Evolutionary conservation across 495 filamentous ascomycete species (phyloP), one percentile per base, ranked within the genome.

Genomic region (Hypoxylon cercidicola): DNA sequence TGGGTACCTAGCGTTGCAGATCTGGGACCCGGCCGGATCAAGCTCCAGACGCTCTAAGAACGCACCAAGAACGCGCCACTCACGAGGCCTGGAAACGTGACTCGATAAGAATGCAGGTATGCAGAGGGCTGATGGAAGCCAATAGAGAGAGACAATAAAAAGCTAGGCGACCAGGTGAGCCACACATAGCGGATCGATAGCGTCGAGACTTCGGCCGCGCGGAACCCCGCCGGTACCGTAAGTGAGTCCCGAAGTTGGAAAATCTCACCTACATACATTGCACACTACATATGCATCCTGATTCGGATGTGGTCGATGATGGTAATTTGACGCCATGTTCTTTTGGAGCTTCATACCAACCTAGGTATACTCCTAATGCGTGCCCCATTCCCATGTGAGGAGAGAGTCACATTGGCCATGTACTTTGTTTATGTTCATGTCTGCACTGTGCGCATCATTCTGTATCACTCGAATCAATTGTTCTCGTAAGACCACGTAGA

Each of bases 121-220:
- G 23, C 13, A 45, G 21, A 13, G 10, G 43, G 43, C 25, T 28
- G 25, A 28, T 3, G 7, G 7, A 7, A 3, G 3, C 25, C 25
- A 28, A 28, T 28, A 7, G 7, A 28, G 25, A 28, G 7, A 28
- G 25, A 3, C 25, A 7, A 28, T 3, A 28, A 7, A 28, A 28
- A 28, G 34, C 34, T 2, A 12, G 34, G 11, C 13, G 2, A 9
- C 34, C 8, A 12, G 34, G 11, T 9, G n/a, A n/a, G n/a, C n/a
- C n/a, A n/a, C n/a, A n/a, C n/a, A 37, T 37, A 37, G 3, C 8
- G 16, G n/a, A n/a, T 18, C 28, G 46, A 47, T 67, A 68, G 59
- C 60, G 59, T 60, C 43, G 54, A 59, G 54, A 54, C 65, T 63
- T 58, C 59, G 60, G 60, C 55, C 60, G 50, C 60, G 65, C 65